Evolutionary conservation across 2,329 filamentous ascomycete genomes (phyloP).

Genomic region (Dothidotthia symphoricarpi): DNA sequence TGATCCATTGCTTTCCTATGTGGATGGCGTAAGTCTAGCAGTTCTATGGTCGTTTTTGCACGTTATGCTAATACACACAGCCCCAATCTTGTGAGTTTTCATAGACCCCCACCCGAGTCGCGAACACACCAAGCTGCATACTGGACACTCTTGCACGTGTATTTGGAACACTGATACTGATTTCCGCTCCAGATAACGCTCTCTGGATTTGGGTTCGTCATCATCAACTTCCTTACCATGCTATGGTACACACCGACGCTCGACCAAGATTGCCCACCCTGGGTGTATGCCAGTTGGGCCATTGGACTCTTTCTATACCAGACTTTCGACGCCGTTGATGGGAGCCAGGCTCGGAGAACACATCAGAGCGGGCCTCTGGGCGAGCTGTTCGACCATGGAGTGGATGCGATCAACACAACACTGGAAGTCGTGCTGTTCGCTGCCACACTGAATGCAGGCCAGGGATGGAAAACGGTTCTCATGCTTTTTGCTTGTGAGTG

Average conservation of each 20-base stretch:
- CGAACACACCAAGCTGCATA: neutral
- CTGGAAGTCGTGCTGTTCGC: slow-evolving; percentile 91
- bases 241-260: slow-evolving; percentile 95
- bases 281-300: slow-evolving; percentile 94
- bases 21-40: slow-evolving; percentile 71
- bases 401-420: slow-evolving; percentile 95
- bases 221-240: slow-evolving; percentile 84
- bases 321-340: slow-evolving; percentile 97
- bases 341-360: slow-evolving; percentile 86
- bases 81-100: slow-evolving; percentile 39
- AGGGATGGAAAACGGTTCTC: slow-evolving; percentile 84
- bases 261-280: slow-evolving; percentile 87
- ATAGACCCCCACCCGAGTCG: neutral
- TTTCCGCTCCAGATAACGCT: slow-evolving; percentile 67
- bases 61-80: slow-evolving; percentile 28
- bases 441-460: slow-evolving; percentile 86
- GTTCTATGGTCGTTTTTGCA: too few species aligned
- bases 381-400: slow-evolving; percentile 94
- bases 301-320: slow-evolving; percentile 91
- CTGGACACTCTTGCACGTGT: slow-evolving; percentile 3
- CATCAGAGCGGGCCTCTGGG: slow-evolving; percentile 89
- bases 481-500: slow-evolving; percentile 73
- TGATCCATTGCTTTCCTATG: slow-evolving; percentile 93
- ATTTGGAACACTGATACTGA: slow-evolving; percentile 1
- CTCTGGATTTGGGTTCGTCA: slow-evolving; percentile 83